Conservation (phyloP, 768 basidiomycete genomes). For the Plicaturopsis crispa region DNA sequence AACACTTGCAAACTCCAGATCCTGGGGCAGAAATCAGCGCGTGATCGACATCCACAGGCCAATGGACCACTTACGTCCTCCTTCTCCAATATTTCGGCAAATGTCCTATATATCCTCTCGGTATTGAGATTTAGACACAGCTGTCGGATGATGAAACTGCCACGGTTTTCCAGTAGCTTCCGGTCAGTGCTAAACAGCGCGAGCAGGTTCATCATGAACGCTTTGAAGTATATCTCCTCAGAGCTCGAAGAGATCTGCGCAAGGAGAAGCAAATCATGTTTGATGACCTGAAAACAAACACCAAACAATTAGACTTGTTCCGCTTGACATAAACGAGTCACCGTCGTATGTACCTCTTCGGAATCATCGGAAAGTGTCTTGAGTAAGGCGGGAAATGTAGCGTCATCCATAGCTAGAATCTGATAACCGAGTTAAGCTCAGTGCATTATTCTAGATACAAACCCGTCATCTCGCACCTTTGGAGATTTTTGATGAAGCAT, state of each 20-base stretch:
- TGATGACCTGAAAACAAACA: constrained; percentile 63
- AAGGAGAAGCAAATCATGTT: constrained; percentile 89
- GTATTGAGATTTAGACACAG: constrained; percentile 91
- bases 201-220: constrained; percentile 91
- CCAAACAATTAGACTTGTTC: constrained; percentile 1
- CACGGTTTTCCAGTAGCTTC: constrained; percentile 80
- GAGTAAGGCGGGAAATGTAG: constrained; percentile 90
- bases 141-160: constrained; percentile 93
- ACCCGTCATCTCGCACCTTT: too few species aligned
- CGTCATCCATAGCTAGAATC: constrained; percentile 95
- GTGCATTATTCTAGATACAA: too few species aligned
- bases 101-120: constrained; percentile 90
- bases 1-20: constrained; percentile 94
- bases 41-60: neutral
- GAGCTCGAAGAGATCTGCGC: constrained; percentile 96
- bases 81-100: constrained; percentile 96
- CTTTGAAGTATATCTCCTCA: constrained; percentile 91
- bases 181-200: constrained; percentile 94
- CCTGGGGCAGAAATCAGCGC: constrained; percentile 37
- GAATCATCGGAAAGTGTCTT: constrained; percentile 96
- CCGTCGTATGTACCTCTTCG: constrained; percentile 59
- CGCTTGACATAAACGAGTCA: neutral
- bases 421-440: constrained; percentile 26
- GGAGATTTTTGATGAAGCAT: constrained; percentile 99
- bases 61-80: constrained; percentile 67